A percentile compares a stretch with the other conserved stretches of the same genome.
Evolutionary conservation across 305 asterid genomes (phyloP).

Genomic region (Rubia balearica): DNA sequence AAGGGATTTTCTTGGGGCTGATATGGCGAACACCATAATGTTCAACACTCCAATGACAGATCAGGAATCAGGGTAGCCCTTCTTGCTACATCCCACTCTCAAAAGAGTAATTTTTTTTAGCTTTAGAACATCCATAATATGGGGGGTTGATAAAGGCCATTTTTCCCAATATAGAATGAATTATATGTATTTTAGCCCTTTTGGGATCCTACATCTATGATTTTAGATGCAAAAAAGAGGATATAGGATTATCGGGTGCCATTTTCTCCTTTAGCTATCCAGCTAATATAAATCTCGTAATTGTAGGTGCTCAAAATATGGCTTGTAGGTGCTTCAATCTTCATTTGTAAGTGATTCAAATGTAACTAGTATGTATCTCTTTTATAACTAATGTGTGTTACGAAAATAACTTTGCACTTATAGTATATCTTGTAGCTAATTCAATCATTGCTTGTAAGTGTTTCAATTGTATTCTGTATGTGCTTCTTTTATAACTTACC

Average conservation of each 20-base stretch:
- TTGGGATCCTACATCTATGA: background rate
- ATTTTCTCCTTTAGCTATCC: background rate
- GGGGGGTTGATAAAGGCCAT: background rate
- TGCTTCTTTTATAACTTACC: no score
- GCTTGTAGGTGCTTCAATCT: no score
- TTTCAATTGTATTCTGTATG: no score
- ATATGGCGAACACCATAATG: slow-evolving; percentile 26
- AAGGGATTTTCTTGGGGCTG: slow-evolving; percentile 48
- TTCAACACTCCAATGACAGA: slow-evolving; percentile 75
- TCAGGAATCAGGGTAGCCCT: slow-evolving; percentile 89
- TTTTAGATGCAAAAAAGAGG: background rate
- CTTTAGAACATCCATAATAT: background rate
- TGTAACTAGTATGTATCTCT: no score
- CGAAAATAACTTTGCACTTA: no score
- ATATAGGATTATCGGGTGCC: background rate
- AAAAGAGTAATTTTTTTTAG: background rate
- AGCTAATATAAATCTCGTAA: background rate
- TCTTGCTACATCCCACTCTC: slow-evolving; percentile 73
- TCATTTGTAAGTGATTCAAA: no score
- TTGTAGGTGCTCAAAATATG: no score
- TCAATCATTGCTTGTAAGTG: no score
- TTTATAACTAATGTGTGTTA: no score
- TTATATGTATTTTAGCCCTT: background rate
- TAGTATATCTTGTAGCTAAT: no score
- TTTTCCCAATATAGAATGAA: background rate